These are phyloP conservation scores for Candida insectorum DNA, from an alignment of 805 yeast species.

Conservation along the genomic window DNA sequence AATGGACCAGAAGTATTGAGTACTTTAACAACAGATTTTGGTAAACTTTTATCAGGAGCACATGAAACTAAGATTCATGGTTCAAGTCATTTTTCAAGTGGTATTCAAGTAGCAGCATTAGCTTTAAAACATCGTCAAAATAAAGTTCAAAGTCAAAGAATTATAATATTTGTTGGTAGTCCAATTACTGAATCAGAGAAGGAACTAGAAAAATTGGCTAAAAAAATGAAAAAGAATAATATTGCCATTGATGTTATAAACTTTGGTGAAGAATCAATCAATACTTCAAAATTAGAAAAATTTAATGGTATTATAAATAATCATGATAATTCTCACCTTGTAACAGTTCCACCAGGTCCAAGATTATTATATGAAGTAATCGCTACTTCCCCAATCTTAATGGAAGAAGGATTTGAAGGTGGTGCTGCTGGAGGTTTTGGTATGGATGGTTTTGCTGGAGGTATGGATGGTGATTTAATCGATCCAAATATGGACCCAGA, in stretches of 20 bases:
- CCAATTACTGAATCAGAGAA: slow-evolving; percentile 70
- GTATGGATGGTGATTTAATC: slow-evolving; percentile 35
- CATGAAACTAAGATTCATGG: slow-evolving; percentile 78
- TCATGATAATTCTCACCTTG: slow-evolving; percentile 75
- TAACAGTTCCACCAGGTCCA: slow-evolving; percentile 87
- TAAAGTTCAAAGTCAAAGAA: slow-evolving; percentile 86
- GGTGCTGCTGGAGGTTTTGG: slow-evolving; percentile 44
- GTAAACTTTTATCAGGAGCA: slow-evolving; percentile 77
- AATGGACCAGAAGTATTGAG: slow-evolving; percentile 79
- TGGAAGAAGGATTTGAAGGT: slow-evolving; percentile 58
- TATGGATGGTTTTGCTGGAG: slow-evolving; percentile 29
- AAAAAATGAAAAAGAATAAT: slow-evolving; percentile 88
- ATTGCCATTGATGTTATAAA: slow-evolving; percentile 86
- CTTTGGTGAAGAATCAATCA: slow-evolving; percentile 83
- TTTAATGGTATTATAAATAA: slow-evolving; percentile 72
- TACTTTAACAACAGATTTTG: slow-evolving; percentile 83
- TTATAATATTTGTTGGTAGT: slow-evolving; percentile 84
- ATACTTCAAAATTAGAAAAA: slow-evolving; percentile 74
- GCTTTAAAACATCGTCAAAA: slow-evolving; percentile 96
- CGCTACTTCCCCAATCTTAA: slow-evolving; percentile 70
- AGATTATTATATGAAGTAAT: slow-evolving; percentile 78
- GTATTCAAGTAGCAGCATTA: slow-evolving; percentile 85
- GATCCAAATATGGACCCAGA: slow-evolving; percentile 97
- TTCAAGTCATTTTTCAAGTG: slow-evolving; percentile 63
- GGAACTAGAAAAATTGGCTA: slow-evolving; percentile 80